A percentile compares a stretch with the other conserved stretches of the same genome.
These are phyloP conservation scores for Bothriochloa decipiens DNA, from an alignment of 176 grass and related monocot species.

Conservation along the genomic window DNA sequence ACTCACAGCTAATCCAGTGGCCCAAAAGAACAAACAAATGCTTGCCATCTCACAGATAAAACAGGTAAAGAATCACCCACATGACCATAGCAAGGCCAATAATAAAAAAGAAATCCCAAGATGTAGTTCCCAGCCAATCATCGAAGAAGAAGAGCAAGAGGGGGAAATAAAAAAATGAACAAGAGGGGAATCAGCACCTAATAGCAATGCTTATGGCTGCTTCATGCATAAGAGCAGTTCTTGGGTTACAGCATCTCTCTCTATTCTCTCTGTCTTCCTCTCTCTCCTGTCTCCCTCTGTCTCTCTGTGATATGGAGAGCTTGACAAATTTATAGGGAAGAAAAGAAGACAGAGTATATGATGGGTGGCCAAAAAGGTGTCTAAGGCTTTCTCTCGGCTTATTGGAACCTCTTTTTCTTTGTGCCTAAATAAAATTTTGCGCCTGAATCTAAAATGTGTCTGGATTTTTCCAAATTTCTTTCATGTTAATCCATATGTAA, in stretches of 20 bases:
- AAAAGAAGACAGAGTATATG: neutral
- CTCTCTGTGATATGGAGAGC: constrained; percentile 41
- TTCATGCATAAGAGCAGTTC: constrained; percentile 40
- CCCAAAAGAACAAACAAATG: constrained; percentile 30
- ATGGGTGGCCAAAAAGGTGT: constrained; percentile 50
- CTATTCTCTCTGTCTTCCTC: neutral
- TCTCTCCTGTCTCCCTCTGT: neutral
- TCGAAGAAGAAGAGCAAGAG: constrained; percentile 18
- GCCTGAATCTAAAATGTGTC: no score
- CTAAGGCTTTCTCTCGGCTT: constrained; percentile 32
- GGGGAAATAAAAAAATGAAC: constrained; percentile 3
- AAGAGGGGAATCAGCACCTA: constrained; percentile 47
- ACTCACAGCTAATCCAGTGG: constrained; percentile 7
- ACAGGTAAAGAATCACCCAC: constrained; percentile 25
- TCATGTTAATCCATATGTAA: neutral
- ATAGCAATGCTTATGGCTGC: constrained; percentile 34
- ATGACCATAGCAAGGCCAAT: constrained; percentile 14
- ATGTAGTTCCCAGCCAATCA: constrained; percentile 41
- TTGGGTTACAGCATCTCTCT: constrained; percentile 40
- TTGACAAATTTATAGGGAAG: constrained; percentile 50
- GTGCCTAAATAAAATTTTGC: constrained; percentile 4
- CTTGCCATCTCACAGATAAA: constrained; percentile 21
- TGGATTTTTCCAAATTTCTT: neutral
- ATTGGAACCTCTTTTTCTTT: constrained; percentile 29
- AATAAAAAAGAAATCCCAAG: neutral